Percentiles rank a stretch among this genome's conserved stretches.
Conservation (phyloP, 139 green algal genomes). For the Chlamydomonas sp. region DNA sequence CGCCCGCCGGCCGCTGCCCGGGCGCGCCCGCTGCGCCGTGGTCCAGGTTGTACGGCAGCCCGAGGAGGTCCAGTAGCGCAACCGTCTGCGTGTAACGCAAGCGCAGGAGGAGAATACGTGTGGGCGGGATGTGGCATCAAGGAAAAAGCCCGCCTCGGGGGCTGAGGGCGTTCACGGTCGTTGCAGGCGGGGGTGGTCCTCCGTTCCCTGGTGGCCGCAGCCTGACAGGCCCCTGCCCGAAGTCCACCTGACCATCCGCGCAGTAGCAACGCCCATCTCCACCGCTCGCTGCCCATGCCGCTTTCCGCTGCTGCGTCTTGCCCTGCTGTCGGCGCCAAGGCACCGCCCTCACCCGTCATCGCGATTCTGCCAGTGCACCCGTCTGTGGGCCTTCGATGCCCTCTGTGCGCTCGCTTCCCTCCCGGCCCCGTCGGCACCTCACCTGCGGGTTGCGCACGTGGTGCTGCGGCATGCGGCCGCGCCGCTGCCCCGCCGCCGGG, state of each 20-base stretch:
- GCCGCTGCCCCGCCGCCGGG: slow-evolving; percentile 16
- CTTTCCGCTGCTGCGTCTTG: neutral
- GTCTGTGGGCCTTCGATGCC: no score
- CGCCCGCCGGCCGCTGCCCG: neutral
- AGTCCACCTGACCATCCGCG: neutral
- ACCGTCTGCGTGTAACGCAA: slow-evolving; percentile 62
- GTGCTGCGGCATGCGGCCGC: slow-evolving; percentile 43
- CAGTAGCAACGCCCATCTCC: no score
- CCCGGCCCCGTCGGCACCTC: neutral
- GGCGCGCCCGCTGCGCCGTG: slow-evolving; percentile 3
- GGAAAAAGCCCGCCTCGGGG: no score
- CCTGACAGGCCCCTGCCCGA: neutral
- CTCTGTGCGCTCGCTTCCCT: no score
- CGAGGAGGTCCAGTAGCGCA: slow-evolving; percentile 77
- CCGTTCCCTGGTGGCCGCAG: no score
- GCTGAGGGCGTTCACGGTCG: no score
- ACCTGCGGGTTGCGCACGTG: slow-evolving; percentile 39
- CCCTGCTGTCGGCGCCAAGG: neutral
- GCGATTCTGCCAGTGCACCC: no score
- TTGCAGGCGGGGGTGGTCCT: no score
- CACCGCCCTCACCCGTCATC: neutral
- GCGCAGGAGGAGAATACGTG: neutral
- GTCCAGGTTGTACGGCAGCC: slow-evolving; percentile 67
- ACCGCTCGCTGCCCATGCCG: no score
- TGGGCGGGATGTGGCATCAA: no score